These are phyloP conservation scores for Alternaria triticimaculans DNA, from an alignment of 2,329 filamentous ascomycete genomes.

Conservation along the genomic window DNA sequence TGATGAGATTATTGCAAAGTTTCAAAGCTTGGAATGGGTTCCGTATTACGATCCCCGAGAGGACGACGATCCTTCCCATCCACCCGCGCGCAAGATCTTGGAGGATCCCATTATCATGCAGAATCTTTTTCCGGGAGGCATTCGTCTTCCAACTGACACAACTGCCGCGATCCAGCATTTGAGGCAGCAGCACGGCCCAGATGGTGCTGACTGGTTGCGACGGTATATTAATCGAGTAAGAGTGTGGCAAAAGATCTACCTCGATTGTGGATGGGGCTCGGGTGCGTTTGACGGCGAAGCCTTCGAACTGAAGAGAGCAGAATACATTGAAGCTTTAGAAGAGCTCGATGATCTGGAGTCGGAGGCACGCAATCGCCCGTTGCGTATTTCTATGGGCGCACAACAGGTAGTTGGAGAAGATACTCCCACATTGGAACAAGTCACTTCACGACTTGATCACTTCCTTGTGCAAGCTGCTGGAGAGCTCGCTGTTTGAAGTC, in stretches of 20 bases:
- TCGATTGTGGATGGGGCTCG: background rate
- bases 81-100: background rate
- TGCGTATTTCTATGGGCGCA: background rate
- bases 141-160: background rate
- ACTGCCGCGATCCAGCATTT: background rate
- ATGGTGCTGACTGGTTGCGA: background rate
- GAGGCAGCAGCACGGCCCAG: background rate
- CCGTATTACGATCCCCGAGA: background rate
- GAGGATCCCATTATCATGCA: background rate
- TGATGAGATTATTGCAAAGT: background rate
- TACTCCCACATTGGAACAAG: background rate
- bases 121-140: background rate
- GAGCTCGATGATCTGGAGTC: background rate
- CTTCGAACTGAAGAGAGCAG: background rate
- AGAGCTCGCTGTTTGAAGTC: background rate
- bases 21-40: background rate
- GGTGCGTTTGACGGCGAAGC: background rate
- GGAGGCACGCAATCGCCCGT: background rate
- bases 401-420: background rate
- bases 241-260: background rate
- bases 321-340: background rate
- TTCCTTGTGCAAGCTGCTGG: background rate
- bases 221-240: background rate
- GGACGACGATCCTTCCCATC: background rate
- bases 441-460: background rate